These are phyloP conservation scores for Kodamaea plutei DNA, from an alignment of 1,139 yeast species.

Conservation along the genomic window DNA sequence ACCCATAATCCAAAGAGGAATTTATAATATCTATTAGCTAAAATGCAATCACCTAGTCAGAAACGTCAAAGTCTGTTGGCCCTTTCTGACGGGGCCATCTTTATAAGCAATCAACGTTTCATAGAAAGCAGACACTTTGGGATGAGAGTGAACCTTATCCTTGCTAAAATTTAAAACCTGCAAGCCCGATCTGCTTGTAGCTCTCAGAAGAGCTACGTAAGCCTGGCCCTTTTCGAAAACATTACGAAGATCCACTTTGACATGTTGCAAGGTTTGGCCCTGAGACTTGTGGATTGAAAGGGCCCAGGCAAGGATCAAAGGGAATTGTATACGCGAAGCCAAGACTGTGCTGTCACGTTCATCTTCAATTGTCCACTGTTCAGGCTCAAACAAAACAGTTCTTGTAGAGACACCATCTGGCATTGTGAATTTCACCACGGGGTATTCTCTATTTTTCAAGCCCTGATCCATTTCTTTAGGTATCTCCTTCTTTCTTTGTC, in stretches of 20 bases:
- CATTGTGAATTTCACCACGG: constrained; percentile 70
- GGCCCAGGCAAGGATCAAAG: constrained; percentile 92
- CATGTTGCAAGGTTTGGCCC: constrained; percentile 86
- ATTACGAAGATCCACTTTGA: constrained; percentile 69
- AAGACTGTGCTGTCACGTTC: constrained; percentile 25
- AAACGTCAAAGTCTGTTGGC: constrained; percentile 13
- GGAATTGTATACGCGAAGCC: constrained; percentile 54
- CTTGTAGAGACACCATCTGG: constrained; percentile 65
- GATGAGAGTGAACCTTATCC: constrained; percentile 55
- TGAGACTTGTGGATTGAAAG: constrained; percentile 93
- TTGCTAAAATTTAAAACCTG: constrained; percentile 71
- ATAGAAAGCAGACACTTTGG: constrained; percentile 61
- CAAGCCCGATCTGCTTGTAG: constrained; percentile 71
- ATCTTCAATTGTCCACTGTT: constrained; percentile 41
- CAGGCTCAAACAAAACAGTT: constrained; percentile 52
- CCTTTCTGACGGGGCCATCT: constrained; percentile 12
- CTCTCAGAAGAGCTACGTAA: constrained; percentile 69
- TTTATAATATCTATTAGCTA: too few relatives aligned
- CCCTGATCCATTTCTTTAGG: constrained; percentile 29
- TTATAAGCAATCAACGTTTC: constrained; percentile 21
- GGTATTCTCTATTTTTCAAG: constrained; percentile 44
- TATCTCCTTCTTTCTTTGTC: constrained; percentile 12
- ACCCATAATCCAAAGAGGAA: too few relatives aligned
- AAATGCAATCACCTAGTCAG: too few relatives aligned
- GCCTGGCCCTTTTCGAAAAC: constrained; percentile 63